A percentile compares a stretch with the other conserved stretches of the same genome.
phyloP scores from a whole-genome alignment of 305 asterid genomes.

The Striga hermonthica region DNA sequence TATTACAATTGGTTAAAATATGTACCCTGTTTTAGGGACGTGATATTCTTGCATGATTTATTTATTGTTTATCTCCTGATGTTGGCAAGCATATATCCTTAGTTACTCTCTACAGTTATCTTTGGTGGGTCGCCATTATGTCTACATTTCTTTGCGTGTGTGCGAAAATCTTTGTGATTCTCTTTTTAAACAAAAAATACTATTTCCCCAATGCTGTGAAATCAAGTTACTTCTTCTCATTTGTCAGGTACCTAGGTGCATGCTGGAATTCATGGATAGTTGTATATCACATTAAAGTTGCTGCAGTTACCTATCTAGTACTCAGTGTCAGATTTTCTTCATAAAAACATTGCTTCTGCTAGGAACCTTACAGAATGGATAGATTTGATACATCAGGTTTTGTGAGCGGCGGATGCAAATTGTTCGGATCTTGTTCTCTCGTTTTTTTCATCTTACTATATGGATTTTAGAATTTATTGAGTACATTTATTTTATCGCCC shows the following conservation, averaged over 20 bases:
- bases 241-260: conserved; percentile 43
- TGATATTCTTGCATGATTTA: no score
- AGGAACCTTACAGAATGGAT: conserved; percentile 55
- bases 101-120: not conserved
- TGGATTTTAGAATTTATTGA: conserved; percentile 30
- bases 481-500: conserved; percentile 24
- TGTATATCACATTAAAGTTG: not conserved
- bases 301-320: conserved; percentile 28
- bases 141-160: not conserved
- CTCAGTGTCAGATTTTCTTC: conserved; percentile 17
- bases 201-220: not conserved
- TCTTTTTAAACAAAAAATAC: no score
- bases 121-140: not conserved
- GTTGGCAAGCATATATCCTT: not conserved
- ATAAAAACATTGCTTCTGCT: conserved; percentile 18
- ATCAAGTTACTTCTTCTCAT: conserved; percentile 23
- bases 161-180: not conserved
- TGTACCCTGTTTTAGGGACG: no score
- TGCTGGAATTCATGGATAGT: conserved; percentile 28
- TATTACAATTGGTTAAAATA: no score
- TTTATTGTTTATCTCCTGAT: not conserved
- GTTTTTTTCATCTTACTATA: conserved; percentile 50
- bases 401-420: conserved; percentile 80
- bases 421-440: conserved; percentile 32
- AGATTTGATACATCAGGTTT: conserved; percentile 87